These are phyloP conservation scores for Fusarium oxysporum DNA, from an alignment of 2,329 filamentous ascomycete genomes.

Conservation along the genomic window DNA sequence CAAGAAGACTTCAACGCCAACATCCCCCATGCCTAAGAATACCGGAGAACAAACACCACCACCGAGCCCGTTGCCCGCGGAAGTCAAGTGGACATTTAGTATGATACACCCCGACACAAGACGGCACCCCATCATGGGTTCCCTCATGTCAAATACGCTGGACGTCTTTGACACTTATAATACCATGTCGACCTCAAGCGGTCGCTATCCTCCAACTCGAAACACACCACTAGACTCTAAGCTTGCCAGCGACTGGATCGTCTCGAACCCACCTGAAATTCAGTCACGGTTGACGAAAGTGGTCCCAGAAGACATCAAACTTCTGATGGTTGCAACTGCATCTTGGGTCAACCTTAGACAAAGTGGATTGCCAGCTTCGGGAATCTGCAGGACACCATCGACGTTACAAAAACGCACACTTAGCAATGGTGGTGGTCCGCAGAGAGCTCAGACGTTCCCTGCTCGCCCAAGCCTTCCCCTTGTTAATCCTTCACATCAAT, in stretches of 20 bases:
- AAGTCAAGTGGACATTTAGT: slow-evolving; percentile 79
- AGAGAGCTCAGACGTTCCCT: slow-evolving; percentile 38
- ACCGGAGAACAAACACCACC: slow-evolving; percentile 41
- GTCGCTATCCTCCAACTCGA: slow-evolving; percentile 60
- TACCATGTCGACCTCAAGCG: slow-evolving; percentile 62
- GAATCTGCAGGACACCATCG: slow-evolving; percentile 45
- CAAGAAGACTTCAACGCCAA: slow-evolving; percentile 53
- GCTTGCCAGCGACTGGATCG: slow-evolving; percentile 36
- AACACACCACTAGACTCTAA: slow-evolving; percentile 45
- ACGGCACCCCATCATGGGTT: slow-evolving; percentile 80
- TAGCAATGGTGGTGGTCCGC: slow-evolving; percentile 32
- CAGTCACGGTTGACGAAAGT: slow-evolving; percentile 48
- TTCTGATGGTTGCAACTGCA: slow-evolving; percentile 54
- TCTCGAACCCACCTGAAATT: slow-evolving; percentile 30
- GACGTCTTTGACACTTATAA: slow-evolving; percentile 78
- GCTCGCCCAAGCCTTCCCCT: slow-evolving; percentile 33
- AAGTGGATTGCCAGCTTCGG: slow-evolving; percentile 51
- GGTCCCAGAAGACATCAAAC: slow-evolving; percentile 51
- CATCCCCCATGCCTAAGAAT: slow-evolving; percentile 28
- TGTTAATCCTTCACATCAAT: slow-evolving; percentile 17
- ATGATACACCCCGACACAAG: slow-evolving; percentile 76
- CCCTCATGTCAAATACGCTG: slow-evolving; percentile 71
- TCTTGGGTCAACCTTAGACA: slow-evolving; percentile 54
- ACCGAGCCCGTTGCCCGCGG: slow-evolving; percentile 47
- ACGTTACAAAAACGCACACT: slow-evolving; percentile 43